Conservation (phyloP, 306 rosid species). For the Sicyos baderoa region DNA sequence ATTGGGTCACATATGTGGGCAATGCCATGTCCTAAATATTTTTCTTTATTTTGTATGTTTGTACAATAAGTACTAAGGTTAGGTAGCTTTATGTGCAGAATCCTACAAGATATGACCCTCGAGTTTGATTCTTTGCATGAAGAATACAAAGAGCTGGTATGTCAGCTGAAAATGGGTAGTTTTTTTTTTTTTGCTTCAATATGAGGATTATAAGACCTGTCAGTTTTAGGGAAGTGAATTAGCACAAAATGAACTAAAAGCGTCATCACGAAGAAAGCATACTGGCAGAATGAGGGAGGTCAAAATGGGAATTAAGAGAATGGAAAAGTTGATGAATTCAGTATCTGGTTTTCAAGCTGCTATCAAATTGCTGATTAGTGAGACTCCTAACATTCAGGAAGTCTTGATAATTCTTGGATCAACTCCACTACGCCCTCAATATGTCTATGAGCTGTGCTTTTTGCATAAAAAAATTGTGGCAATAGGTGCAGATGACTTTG, state of each 20-base stretch:
- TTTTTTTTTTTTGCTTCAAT: constrained; percentile 7
- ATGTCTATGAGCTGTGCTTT: constrained; percentile 53
- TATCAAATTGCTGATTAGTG: constrained; percentile 43
- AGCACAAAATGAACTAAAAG: constrained; percentile 40
- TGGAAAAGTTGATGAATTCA: constrained; percentile 59
- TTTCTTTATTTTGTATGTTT: neutral
- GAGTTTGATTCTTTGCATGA: constrained; percentile 52
- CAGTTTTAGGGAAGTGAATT: constrained; percentile 42
- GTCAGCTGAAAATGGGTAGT: constrained; percentile 18
- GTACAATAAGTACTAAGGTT: constrained; percentile 9
- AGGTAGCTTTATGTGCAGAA: constrained; percentile 29
- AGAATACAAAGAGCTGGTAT: constrained; percentile 50
- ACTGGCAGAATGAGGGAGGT: constrained; percentile 63
- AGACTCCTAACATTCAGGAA: constrained; percentile 31
- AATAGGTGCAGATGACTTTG: constrained; percentile 35
- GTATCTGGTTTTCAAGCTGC: constrained; percentile 50
- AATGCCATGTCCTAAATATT: too few relatives aligned
- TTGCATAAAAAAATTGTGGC: constrained; percentile 24
- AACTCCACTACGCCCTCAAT: constrained; percentile 62
- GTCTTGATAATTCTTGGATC: constrained; percentile 67
- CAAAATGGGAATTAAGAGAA: constrained; percentile 57
- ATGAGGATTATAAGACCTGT: constrained; percentile 16
- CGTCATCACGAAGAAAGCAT: constrained; percentile 48
- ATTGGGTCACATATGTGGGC: too few relatives aligned
- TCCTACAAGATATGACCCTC: constrained; percentile 58